phyloP scores from a whole-genome alignment of 140 eudicot species.

The Ambrosia hybrid region DNA sequence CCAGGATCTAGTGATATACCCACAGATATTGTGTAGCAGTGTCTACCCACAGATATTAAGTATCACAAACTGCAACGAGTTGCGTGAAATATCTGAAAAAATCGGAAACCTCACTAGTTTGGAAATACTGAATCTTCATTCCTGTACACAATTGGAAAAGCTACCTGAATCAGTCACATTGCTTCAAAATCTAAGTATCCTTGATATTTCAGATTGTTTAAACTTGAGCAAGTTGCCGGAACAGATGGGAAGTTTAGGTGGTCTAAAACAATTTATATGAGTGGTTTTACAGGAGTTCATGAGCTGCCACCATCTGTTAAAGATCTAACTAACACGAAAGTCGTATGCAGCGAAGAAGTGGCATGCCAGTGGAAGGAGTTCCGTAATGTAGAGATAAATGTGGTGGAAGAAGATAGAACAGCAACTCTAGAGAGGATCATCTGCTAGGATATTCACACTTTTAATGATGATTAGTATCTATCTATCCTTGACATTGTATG shows the following conservation, averaged over 20 bases:
- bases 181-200: constrained; percentile 23
- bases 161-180: constrained; percentile 37
- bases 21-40: background rate
- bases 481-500: too few relatives aligned
- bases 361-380: too few relatives aligned
- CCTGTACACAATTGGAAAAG: constrained; percentile 35
- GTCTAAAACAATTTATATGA: background rate
- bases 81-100: constrained; percentile 30
- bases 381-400: too few relatives aligned
- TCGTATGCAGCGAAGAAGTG: too few relatives aligned
- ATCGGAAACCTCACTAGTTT: constrained; percentile 30
- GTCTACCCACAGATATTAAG: constrained; percentile 29
- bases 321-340: too few relatives aligned
- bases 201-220: constrained; percentile 43
- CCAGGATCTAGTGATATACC: constrained; percentile 36
- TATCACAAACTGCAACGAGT: constrained; percentile 43
- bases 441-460: too few relatives aligned
- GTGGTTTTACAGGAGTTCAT: too few relatives aligned
- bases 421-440: too few relatives aligned
- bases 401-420: too few relatives aligned
- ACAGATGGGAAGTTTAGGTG: constrained; percentile 29
- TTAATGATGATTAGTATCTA: background rate
- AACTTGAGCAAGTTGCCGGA: constrained; percentile 36
- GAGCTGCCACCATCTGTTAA: too few relatives aligned
- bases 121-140: constrained; percentile 35